Percentiles rank a stretch among this genome's conserved stretches.
These are phyloP conservation scores for Exophiala spinifera DNA, from an alignment of 2,329 filamentous ascomycete species.

Conservation along the genomic window DNA sequence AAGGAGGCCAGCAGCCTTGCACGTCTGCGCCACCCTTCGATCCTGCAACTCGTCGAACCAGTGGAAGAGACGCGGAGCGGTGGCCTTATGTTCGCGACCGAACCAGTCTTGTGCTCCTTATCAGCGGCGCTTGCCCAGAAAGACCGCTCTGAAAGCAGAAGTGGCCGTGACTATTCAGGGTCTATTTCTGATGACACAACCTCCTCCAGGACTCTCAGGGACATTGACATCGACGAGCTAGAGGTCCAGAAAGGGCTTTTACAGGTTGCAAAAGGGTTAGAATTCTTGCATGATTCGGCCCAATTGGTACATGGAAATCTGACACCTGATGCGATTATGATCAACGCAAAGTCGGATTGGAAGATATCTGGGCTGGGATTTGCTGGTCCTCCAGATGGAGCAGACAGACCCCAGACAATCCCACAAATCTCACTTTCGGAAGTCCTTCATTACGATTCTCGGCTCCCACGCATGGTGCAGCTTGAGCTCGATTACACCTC, in stretches of 20 bases:
- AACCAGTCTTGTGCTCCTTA: constrained; percentile 85
- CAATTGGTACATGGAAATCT: constrained; percentile 91
- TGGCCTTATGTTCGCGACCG: constrained; percentile 92
- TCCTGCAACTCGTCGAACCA: constrained; percentile 89
- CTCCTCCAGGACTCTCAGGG: constrained; percentile 67
- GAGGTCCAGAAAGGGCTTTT: constrained; percentile 96
- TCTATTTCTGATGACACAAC: constrained; percentile 51
- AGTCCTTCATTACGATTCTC: constrained; percentile 77
- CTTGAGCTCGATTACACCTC: constrained; percentile 90
- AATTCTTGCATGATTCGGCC: constrained; percentile 93
- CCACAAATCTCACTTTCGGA: constrained; percentile 79
- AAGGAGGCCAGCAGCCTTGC: constrained; percentile 89
- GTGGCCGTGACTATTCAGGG: constrained; percentile 34
- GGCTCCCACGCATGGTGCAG: constrained; percentile 78
- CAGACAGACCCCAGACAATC: constrained; percentile 70
- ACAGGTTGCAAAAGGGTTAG: constrained; percentile 88
- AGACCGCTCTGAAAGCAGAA: constrained; percentile 68
- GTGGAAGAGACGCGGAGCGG: constrained; percentile 91
- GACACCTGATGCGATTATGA: constrained; percentile 86
- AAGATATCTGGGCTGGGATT: constrained; percentile 95
- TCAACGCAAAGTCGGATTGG: constrained; percentile 98
- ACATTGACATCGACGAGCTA: constrained; percentile 91
- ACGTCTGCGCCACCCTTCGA: constrained; percentile 81
- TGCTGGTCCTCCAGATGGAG: constrained; percentile 74
- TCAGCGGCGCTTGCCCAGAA: constrained; percentile 79